Evolutionary conservation across 139 green algal genomes (phyloP).

Genomic region (Chlamydomonas sphaeroides): DNA sequence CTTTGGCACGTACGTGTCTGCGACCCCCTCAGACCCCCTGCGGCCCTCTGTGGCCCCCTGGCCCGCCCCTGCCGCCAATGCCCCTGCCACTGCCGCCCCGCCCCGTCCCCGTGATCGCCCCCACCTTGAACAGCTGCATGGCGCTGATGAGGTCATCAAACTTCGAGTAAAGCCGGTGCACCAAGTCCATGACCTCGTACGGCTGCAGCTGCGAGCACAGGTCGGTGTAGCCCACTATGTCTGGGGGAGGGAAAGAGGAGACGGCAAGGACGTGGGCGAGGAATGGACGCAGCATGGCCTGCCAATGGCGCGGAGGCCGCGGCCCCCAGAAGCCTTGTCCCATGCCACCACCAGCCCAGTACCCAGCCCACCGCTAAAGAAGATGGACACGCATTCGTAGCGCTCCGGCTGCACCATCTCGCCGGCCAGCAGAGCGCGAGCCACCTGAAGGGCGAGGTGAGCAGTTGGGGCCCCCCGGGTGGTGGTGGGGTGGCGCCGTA

Average conservation of each 20-base stretch:
- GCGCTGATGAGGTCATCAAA: constrained; percentile 10
- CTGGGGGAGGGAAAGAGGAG: neutral
- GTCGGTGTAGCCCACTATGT: constrained; percentile 38
- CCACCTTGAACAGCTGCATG: constrained; percentile 28
- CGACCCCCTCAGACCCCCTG: too few relatives aligned
- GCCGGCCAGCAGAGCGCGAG: constrained; percentile 16
- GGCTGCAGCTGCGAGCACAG: constrained; percentile 37
- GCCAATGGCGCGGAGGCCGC: too few relatives aligned
- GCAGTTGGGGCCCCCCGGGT: too few relatives aligned
- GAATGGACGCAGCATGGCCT: too few relatives aligned
- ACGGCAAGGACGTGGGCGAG: too few relatives aligned
- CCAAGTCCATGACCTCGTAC: constrained; percentile 37
- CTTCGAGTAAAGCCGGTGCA: constrained; percentile 38
- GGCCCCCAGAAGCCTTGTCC: too few relatives aligned
- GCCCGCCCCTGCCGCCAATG: neutral
- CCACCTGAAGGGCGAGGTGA: neutral
- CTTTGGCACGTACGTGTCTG: too few relatives aligned
- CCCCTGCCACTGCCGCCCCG: neutral
- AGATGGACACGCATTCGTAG: constrained; percentile 40
- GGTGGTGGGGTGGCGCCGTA: too few relatives aligned
- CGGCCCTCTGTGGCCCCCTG: too few relatives aligned
- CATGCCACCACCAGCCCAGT: too few relatives aligned
- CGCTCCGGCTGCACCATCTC: constrained; percentile 34
- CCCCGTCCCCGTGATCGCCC: neutral
- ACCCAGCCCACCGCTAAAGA: constrained; percentile 12